Base-by-base conservation (phyloP, 352 stramenopile species). In the Lagenidium giganteum region DNA sequence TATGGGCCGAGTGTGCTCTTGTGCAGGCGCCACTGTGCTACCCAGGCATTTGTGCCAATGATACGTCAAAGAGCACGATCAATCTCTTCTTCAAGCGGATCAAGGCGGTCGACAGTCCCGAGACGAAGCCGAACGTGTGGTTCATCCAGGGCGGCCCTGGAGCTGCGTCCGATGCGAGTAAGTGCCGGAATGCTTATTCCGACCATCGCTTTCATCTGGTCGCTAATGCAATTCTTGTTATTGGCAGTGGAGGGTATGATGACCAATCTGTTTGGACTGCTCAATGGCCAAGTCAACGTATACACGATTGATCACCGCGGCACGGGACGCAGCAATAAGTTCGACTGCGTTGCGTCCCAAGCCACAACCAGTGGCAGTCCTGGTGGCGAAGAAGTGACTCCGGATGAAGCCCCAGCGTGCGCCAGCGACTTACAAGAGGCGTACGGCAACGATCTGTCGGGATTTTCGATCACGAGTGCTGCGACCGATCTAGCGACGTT, bases 261-360 rank as follows among this genome's bases (percentile, higher is more conserved):
- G 17, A 14, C 18, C 18, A 34, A 31, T 5, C 5, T 57, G 5
- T 36, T 44, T 14, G 39, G 25, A 20, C 8, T 25, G 13, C 32
- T 64, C 17, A 47, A 56, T 16, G 50, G 39, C 44, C 37, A 36
- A 0, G 44, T 64, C 4, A 47, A 59, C 25, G 43, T 54, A 3
- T 69, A 69, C 37, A 58, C 50, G 32, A 40, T 69, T 22, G 60
- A 69, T 34, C 60, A 69, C 37, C 60, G 60, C 26, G 60, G 60
- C 36, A 62, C 51, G 5, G 60, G 54, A 12, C 60, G 54, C 13
- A 65, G 54, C 27, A 47, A 49, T 21, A 54, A 47, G 13, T 35
- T 69, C 14, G 25, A 51, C 21, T 69, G 60, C 28, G 46, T 55
- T 4, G 58, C 54, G 1, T 37, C 48, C 5, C 51, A 68, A 29